Evolutionary conservation across 257 asterid species (phyloP), one percentile per base, ranked within the genome.

Genomic region (Plantago elongata): DNA sequence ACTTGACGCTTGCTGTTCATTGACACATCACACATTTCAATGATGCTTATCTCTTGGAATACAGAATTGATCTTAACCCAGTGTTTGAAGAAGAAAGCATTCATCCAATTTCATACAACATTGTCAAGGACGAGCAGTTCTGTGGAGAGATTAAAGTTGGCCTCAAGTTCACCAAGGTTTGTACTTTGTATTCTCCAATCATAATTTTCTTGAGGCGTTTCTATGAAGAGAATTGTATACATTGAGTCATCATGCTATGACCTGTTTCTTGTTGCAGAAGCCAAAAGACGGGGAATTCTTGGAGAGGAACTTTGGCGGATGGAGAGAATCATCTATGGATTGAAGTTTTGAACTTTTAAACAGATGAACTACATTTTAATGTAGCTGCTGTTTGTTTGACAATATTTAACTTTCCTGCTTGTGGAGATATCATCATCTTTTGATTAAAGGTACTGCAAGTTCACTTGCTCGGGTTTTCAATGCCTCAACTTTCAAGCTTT

Each of bases 121-220:
- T 88, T 27, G 79, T 86, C 40, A 88, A 88, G 81, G 84, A 82
- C 30, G 83, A 71, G 12, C n/a, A 75, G 17, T 88, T 76, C 64
- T 48, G 85, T 72, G 96, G 98, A 67, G 90, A 86, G 82, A 75
- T 91, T 47, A 81, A 54, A 75, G 68, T 91, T 63, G 92, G 92
- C 70, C 95, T 88, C 72, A 81, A 77, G 47, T 91, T 91, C 77
- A 44, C 72, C 14, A 16, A 75, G 84, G 90, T 96, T 84, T 11
- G 16, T 9, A 29, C n/a, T n/a, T n/a, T n/a, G 18, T 62, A 61
- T 29, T 30, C 51, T 43, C 40, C 40, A 29, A 5, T 45, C 56
- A 27, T 57, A 6, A 9, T 48, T 27, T 13, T 54, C 43, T 27
- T 11, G 59, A 40, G 59, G 9, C 34, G 27, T 58, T 43, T 34